Evolutionary conservation across 1,284 basidiomycete species (phyloP).

Genomic region (Boletus sp.): DNA sequence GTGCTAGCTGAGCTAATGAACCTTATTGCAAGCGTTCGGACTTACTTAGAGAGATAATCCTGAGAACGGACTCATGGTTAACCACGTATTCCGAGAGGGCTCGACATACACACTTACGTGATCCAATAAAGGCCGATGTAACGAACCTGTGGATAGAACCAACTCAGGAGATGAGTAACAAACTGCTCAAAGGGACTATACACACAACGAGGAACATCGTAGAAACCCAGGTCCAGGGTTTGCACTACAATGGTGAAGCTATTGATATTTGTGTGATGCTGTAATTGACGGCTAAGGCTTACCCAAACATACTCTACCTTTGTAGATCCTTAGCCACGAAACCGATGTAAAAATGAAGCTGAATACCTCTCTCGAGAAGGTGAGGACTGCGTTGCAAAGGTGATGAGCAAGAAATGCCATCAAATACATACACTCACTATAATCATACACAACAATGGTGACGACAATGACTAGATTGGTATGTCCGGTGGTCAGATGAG

Average conservation of each 20-base stretch:
- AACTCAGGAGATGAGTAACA: not conserved
- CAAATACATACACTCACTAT: not conserved
- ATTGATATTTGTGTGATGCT: not conserved
- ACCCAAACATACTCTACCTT: slow-evolving; percentile 22
- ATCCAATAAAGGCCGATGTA: slow-evolving; percentile 10
- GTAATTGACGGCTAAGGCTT: not conserved
- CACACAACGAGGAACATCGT: slow-evolving; percentile 17
- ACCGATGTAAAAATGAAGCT: not conserved
- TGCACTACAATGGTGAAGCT: not conserved
- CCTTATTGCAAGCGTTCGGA: too few species aligned
- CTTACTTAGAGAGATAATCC: slow-evolving; percentile 1
- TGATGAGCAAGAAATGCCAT: too few species aligned
- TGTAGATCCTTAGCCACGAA: not conserved
- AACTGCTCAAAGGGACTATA: too few species aligned
- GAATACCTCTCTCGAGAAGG: slow-evolving; percentile 9
- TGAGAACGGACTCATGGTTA: not conserved
- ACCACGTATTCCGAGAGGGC: not conserved
- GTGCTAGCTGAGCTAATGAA: not conserved
- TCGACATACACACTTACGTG: not conserved
- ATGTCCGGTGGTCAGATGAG: not conserved
- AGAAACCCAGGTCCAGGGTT: slow-evolving; percentile 18
- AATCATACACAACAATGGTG: slow-evolving; percentile 4
- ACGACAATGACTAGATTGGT: not conserved
- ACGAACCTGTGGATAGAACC: slow-evolving; percentile 4
- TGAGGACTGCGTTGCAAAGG: slow-evolving; percentile 1